A percentile compares a stretch with the other conserved stretches of the same genome.
phyloP scores from a whole-genome alignment of 352 stramenopile genomes.

The Globisporangium cylindrosporum region DNA sequence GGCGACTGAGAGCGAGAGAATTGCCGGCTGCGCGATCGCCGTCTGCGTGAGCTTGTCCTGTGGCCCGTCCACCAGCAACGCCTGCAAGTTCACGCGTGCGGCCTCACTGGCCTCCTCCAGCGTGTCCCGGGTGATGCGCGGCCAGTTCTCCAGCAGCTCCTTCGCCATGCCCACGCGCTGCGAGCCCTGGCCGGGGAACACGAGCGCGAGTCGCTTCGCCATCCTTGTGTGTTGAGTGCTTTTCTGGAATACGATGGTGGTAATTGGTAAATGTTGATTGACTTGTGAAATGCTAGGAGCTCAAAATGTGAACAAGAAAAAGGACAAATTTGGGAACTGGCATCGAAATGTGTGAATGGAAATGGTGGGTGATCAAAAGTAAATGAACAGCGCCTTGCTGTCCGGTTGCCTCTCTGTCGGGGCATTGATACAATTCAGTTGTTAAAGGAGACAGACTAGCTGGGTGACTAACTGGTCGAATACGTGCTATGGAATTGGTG shows the following conservation, averaged over 20 bases:
- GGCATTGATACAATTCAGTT: slow-evolving; percentile 3
- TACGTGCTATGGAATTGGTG: neutral
- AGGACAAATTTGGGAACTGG: neutral
- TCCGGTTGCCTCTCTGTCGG: neutral
- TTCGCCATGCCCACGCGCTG: slow-evolving; percentile 78
- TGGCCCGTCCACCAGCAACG: slow-evolving; percentile 60
- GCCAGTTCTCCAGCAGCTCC: slow-evolving; percentile 75
- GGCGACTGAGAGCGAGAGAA: slow-evolving; percentile 76
- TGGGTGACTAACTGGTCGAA: neutral
- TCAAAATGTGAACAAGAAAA: slow-evolving; percentile 4
- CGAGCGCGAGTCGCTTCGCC: slow-evolving; percentile 48
- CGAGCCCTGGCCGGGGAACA: slow-evolving; percentile 85
- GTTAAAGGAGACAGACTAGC: neutral
- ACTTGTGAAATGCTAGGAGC: neutral
- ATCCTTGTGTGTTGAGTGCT: slow-evolving; percentile 4
- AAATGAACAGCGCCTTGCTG: neutral
- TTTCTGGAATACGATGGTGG: neutral
- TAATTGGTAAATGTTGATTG: neutral
- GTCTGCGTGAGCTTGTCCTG: slow-evolving; percentile 67
- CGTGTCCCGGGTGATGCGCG: slow-evolving; percentile 42
- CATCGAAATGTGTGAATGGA: neutral
- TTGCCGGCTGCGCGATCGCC: slow-evolving; percentile 69
- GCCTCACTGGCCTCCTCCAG: slow-evolving; percentile 82
- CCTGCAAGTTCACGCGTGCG: slow-evolving; percentile 49
- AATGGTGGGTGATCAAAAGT: neutral